A percentile compares a stretch with the other conserved stretches of the same genome.
These are phyloP conservation scores for Medicago arabica DNA, from an alignment of 306 rosid genomes.

Conservation along the genomic window DNA sequence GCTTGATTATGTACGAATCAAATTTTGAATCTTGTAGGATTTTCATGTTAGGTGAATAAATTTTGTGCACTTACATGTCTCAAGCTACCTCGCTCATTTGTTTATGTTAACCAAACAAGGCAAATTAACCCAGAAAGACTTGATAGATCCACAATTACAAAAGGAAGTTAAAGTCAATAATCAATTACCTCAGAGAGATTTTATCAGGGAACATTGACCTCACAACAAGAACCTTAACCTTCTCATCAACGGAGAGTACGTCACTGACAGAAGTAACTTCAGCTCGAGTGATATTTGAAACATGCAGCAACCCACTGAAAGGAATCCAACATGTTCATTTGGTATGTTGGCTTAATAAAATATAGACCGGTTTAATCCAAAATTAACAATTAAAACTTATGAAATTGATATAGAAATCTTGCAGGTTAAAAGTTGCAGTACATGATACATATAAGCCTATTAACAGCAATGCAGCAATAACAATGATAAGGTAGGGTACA, in stretches of 20 bases:
- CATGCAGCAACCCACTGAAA: constrained; percentile 94
- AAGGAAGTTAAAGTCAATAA: constrained; percentile 31
- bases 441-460: no score
- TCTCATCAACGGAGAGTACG: constrained; percentile 75
- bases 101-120: neutral
- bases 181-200: constrained; percentile 81
- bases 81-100: neutral
- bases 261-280: constrained; percentile 72
- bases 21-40: no score
- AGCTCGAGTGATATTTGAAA: constrained; percentile 76
- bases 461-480: no score
- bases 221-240: constrained; percentile 84
- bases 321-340: constrained; percentile 30
- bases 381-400: constrained; percentile 9
- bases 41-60: no score
- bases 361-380: constrained; percentile 22
- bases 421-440: neutral
- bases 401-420: constrained; percentile 20
- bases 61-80: neutral
- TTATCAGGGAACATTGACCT: constrained; percentile 85
- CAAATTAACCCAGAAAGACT: constrained; percentile 14
- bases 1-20: neutral
- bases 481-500: no score
- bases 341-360: constrained; percentile 11
- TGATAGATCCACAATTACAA: constrained; percentile 31